Evolutionary conservation across 1,139 yeast genomes (phyloP).

Genomic region (Blastobotrys buckinghamii): DNA sequence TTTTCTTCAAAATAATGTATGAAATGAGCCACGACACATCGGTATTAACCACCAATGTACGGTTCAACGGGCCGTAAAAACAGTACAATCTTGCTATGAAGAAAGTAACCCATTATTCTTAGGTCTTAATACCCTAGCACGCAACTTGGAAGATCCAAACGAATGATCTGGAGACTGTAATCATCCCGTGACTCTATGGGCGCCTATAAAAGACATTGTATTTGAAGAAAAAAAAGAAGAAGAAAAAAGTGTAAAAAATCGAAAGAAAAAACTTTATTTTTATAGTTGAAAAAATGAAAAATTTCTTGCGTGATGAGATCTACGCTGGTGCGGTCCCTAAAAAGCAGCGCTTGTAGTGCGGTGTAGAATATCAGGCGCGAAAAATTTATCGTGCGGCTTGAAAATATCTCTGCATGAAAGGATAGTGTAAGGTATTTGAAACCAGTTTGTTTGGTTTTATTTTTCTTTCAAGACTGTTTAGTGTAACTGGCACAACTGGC

Average conservation of each 20-base stretch:
- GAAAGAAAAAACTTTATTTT: background rate
- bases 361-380: no score
- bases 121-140: conserved; percentile 14
- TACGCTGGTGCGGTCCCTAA: no score
- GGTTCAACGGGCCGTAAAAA: conserved; percentile 24
- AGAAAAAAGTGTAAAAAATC: background rate
- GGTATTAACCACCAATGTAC: conserved; percentile 14
- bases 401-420: no score
- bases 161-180: conserved; percentile 9
- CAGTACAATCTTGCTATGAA: conserved; percentile 1
- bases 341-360: no score
- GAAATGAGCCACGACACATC: conserved; percentile 25
- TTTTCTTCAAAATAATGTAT: conserved; percentile 20
- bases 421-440: no score
- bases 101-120: background rate
- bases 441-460: no score
- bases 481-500: no score
- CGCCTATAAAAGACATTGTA: conserved; percentile 14
- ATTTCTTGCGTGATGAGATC: background rate
- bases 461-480: no score
- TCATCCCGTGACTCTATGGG: conserved; percentile 14
- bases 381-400: no score
- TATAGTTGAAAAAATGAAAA: conserved; percentile 3
- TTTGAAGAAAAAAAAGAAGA: conserved; percentile 3
- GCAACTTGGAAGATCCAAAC: conserved; percentile 10